These are phyloP conservation scores for Ophiostoma ulmi DNA, from an alignment of 2,329 filamentous ascomycete genomes.

Conservation along the genomic window DNA sequence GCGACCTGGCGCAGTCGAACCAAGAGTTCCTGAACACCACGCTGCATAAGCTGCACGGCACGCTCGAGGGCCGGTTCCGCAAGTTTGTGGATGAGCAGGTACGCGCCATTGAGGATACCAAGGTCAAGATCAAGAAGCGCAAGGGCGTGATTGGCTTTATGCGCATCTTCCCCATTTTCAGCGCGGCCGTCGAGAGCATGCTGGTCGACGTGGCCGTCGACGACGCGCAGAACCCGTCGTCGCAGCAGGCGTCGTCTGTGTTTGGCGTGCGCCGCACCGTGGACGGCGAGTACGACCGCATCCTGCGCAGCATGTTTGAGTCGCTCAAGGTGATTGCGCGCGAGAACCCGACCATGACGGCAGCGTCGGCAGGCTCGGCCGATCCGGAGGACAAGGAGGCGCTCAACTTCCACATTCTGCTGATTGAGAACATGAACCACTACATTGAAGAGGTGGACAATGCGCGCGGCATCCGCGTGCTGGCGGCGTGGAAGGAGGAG, in stretches of 20 bases:
- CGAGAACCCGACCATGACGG: constrained; percentile 48
- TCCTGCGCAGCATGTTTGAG: constrained; percentile 95
- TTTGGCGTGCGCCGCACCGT: constrained; percentile 68
- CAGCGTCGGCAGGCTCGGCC: constrained; percentile 35
- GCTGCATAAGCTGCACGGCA: constrained; percentile 72
- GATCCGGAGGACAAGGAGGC: constrained; percentile 88
- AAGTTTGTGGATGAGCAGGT: constrained; percentile 94
- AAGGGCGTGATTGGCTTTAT: constrained; percentile 96
- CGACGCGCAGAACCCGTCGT: background rate
- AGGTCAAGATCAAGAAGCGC: constrained; percentile 98
- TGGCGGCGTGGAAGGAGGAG: constrained; percentile 76
- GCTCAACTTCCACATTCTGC: constrained; percentile 91
- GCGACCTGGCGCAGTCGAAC: constrained; percentile 79
- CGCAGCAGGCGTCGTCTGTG: constrained; percentile 32
- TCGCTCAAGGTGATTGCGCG: constrained; percentile 89
- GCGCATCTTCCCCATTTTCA: constrained; percentile 84
- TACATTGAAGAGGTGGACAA: constrained; percentile 90
- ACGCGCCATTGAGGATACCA: constrained; percentile 92
- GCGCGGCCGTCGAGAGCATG: constrained; percentile 78
- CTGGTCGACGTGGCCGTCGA: constrained; percentile 53
- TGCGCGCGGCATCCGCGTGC: constrained; percentile 60
- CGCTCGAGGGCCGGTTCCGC: constrained; percentile 69
- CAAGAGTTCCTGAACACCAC: constrained; percentile 81
- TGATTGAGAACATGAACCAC: constrained; percentile 99
- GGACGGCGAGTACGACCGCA: constrained; percentile 79